Evolutionary conservation across 805 yeast genomes (phyloP).

Genomic region (Candida loeiensis): DNA sequence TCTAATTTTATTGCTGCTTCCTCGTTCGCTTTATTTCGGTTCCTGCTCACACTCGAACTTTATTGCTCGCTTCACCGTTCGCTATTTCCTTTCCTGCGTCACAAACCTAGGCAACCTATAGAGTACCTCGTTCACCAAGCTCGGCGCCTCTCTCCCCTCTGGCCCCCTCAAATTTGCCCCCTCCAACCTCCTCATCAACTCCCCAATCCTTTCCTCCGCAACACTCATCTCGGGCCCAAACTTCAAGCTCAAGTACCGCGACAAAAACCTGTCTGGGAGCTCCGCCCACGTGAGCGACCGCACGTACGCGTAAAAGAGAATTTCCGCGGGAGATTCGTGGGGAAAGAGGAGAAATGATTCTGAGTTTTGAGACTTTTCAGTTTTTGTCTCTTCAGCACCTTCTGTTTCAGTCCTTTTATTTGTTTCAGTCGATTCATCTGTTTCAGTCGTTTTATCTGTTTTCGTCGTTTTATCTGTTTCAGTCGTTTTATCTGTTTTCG

Average conservation of each 20-base stretch:
- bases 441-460: background rate
- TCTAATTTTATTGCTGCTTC: no score
- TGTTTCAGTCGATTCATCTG: background rate
- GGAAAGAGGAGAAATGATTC: background rate
- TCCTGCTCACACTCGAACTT: no score
- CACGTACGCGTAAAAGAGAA: constrained; percentile 40
- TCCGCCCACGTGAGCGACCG: constrained; percentile 25
- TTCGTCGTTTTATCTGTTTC: background rate
- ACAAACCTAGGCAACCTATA: constrained; percentile 8
- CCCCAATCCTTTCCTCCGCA: constrained; percentile 11
- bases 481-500: no score
- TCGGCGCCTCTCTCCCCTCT: constrained; percentile 28
- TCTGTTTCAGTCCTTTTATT: background rate
- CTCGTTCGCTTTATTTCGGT: no score
- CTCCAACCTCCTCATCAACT: constrained; percentile 10
- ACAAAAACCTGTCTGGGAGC: constrained; percentile 42
- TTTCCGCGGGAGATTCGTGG: background rate
- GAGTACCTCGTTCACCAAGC: constrained; percentile 32
- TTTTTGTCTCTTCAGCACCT: background rate
- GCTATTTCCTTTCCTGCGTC: background rate
- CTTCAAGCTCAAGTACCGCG: constrained; percentile 27
- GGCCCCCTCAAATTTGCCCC: constrained; percentile 21
- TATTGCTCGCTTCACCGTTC: no score
- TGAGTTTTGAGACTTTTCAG: background rate
- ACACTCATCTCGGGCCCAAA: constrained; percentile 25